A percentile compares a stretch with the other conserved stretches of the same genome.
phyloP scores from a whole-genome alignment of 108 stramenopile species.

The Skeletonema tropicum region DNA sequence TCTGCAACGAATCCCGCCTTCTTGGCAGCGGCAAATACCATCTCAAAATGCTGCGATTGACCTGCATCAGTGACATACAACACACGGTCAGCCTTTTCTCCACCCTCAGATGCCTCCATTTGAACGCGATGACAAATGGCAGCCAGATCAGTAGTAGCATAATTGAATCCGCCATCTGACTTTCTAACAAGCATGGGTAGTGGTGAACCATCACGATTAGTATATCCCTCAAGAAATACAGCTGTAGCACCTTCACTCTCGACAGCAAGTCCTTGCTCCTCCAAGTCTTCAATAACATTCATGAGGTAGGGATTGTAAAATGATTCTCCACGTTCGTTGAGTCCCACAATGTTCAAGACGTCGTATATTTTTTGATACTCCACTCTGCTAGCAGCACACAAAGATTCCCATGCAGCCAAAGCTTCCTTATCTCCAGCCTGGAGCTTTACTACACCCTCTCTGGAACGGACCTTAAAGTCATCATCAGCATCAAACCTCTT shows the following conservation, averaged over 20 bases:
- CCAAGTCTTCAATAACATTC: conserved; percentile 83
- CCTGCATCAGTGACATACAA: conserved; percentile 97
- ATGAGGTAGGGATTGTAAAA: conserved; percentile 96
- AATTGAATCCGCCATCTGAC: conserved; percentile 97
- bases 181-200: conserved; percentile 95
- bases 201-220: conserved; percentile 79
- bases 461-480: conserved; percentile 88
- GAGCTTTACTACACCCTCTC: conserved; percentile 94
- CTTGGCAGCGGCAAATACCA: conserved; percentile 92
- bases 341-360: conserved; percentile 66
- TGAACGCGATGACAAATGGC: conserved; percentile 91
- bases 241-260: conserved; percentile 89
- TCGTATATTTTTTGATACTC: conserved; percentile 93
- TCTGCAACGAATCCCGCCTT: conserved; percentile 78
- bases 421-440: conserved; percentile 93
- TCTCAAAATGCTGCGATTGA: conserved; percentile 94
- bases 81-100: conserved; percentile 85
- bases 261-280: conserved; percentile 72
- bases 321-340: conserved; percentile 92
- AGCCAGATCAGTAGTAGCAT: conserved; percentile 98
- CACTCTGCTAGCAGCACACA: conserved; percentile 78
- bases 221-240: conserved; percentile 87
- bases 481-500: conserved; percentile 87
- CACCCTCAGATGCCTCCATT: conserved; percentile 56
- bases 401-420: conserved; percentile 89